A percentile compares a stretch with the other conserved stretches of the same genome.
Evolutionary conservation across 2,329 filamentous ascomycete genomes (phyloP).

Genomic region (Thermoascus crustaceus): DNA sequence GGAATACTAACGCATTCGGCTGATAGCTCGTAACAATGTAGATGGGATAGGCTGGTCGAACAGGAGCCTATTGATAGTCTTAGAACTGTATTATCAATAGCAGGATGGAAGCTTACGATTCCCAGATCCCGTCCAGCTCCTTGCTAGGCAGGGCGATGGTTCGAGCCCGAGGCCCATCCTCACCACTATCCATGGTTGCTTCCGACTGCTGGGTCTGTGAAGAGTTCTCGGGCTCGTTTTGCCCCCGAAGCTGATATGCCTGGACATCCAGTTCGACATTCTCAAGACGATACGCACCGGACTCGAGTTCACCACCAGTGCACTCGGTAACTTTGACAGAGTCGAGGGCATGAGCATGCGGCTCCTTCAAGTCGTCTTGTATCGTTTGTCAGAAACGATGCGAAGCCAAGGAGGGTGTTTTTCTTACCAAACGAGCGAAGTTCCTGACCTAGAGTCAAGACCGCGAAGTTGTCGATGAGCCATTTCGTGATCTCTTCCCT

Average conservation of each 20-base stretch:
- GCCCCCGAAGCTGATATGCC: slow-evolving; percentile 29
- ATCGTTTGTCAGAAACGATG: slow-evolving; percentile 4
- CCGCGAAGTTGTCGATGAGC: slow-evolving; percentile 25
- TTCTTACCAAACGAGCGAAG: slow-evolving; percentile 23
- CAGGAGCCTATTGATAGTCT: slow-evolving; percentile 23
- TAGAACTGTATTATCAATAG: background rate
- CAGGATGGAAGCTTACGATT: slow-evolving; percentile 23
- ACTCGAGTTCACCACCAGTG: slow-evolving; percentile 19
- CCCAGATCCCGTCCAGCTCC: slow-evolving; percentile 37
- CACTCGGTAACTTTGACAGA: slow-evolving; percentile 33
- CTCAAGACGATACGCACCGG: slow-evolving; percentile 20
- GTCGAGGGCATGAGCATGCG: slow-evolving; percentile 22
- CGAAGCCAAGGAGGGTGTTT: background rate
- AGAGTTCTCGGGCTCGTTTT: slow-evolving; percentile 15
- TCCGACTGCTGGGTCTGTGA: slow-evolving; percentile 13
- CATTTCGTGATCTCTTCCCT: slow-evolving; percentile 30
- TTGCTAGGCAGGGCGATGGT: slow-evolving; percentile 30
- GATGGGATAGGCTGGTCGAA: slow-evolving; percentile 37
- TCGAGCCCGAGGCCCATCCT: slow-evolving; percentile 23
- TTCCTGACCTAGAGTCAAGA: slow-evolving; percentile 26
- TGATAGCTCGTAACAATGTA: slow-evolving; percentile 32
- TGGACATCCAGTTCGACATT: slow-evolving; percentile 36
- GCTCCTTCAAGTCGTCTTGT: slow-evolving; percentile 18
- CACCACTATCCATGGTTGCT: slow-evolving; percentile 13
- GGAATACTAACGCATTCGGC: slow-evolving; percentile 26